Percentiles rank a stretch among this genome's conserved stretches.
Evolutionary conservation across 345 rosid species (phyloP).

Genomic region (Tarenaya hassleriana): DNA sequence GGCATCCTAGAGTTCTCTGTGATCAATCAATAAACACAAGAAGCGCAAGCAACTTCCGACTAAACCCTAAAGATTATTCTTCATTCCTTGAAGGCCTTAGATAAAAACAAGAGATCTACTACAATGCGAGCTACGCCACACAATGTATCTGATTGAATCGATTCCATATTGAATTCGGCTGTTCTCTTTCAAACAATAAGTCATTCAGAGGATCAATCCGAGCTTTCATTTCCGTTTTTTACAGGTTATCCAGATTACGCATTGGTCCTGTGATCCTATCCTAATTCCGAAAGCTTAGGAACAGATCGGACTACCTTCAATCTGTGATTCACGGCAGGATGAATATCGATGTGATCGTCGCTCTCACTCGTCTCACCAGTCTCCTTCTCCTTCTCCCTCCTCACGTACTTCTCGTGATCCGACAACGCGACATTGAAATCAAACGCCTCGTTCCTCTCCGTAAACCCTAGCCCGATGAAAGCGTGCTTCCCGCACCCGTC

Average conservation of each 20-base stretch:
- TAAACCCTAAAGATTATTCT: too few species aligned
- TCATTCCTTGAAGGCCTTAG: neutral
- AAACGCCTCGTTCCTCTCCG: conserved; percentile 93
- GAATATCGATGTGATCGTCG: conserved; percentile 79
- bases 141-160: conserved; percentile 11
- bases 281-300: neutral
- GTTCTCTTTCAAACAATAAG: neutral
- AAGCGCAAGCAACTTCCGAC: too few species aligned
- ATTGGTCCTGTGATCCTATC: conserved; percentile 21
- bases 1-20: neutral
- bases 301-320: conserved; percentile 50
- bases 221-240: neutral
- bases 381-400: conserved; percentile 78
- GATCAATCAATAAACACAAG: too few species aligned
- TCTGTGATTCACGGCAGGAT: conserved; percentile 95
- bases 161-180: neutral
- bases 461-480: conserved; percentile 86
- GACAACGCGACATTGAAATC: conserved; percentile 99
- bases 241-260: neutral
- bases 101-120: neutral
- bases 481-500: conserved; percentile 95
- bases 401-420: conserved; percentile 90
- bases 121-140: conserved; percentile 1
- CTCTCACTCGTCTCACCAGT: conserved; percentile 48
- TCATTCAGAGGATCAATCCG: neutral